Percentiles rank a stretch among this genome's conserved stretches.
Evolutionary conservation across 2,329 filamentous ascomycete genomes (phyloP).

Genomic region (Botryotinia convoluta): DNA sequence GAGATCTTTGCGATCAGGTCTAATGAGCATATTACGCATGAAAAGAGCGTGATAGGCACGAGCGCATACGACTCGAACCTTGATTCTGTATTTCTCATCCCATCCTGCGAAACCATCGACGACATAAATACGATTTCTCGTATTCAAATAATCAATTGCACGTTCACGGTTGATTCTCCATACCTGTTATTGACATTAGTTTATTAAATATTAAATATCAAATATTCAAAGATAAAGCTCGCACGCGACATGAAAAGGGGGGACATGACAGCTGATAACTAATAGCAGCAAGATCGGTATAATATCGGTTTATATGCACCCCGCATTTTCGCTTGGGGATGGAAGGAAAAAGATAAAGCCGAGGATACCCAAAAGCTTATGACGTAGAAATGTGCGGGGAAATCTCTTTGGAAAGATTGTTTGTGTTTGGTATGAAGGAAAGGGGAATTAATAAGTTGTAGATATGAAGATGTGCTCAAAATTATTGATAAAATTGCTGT

Average conservation of each 20-base stretch:
- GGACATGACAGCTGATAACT: background rate
- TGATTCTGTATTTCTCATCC: constrained; percentile 98
- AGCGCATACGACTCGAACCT: constrained; percentile 95
- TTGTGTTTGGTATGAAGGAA: background rate
- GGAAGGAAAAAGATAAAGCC: constrained; percentile 9
- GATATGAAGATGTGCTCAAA: background rate
- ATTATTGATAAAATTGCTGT: background rate
- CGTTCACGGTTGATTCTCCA: constrained; percentile 99
- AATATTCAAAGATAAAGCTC: background rate
- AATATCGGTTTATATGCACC: constrained; percentile 18
- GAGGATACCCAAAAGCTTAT: constrained; percentile 17
- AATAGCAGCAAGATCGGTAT: background rate
- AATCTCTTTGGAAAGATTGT: background rate
- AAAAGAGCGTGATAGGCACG: constrained; percentile 99
- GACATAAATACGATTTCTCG: constrained; percentile 96
- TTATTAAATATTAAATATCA: background rate
- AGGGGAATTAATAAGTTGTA: background rate
- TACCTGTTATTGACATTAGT: constrained; percentile 57
- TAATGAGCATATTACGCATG: constrained; percentile 99
- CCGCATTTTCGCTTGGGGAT: constrained; percentile 18
- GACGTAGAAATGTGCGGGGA: constrained; percentile 19
- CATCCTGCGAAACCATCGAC: constrained; percentile 96
- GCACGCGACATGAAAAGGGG: background rate
- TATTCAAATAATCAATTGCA: constrained; percentile 99
- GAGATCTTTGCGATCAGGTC: constrained; percentile 84